Evolutionary conservation across 257 asterid genomes (phyloP).

Genomic region (Anisodus acutangulus): DNA sequence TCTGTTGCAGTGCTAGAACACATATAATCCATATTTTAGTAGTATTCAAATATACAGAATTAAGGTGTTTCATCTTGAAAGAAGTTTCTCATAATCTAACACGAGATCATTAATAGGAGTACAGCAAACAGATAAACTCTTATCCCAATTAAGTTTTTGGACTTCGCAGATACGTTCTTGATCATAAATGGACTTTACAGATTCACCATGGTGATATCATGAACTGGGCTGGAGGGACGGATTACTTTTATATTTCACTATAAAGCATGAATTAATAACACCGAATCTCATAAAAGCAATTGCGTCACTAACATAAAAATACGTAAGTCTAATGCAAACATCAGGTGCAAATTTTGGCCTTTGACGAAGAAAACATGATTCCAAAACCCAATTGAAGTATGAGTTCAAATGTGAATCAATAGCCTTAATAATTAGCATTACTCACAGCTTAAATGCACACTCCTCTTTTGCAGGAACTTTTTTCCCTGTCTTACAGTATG

Average conservation of each 20-base stretch:
- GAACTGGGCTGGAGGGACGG: neutral
- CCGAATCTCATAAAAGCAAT: neutral
- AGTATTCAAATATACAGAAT: neutral
- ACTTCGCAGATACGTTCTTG: neutral
- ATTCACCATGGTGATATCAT: neutral
- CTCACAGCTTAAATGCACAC: neutral
- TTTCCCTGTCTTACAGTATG: neutral
- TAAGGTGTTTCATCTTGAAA: neutral
- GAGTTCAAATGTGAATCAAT: neutral
- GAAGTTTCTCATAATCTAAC: neutral
- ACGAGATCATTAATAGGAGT: neutral
- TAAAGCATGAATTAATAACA: neutral
- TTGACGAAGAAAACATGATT: neutral
- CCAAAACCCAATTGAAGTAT: neutral
- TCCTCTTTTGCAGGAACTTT: neutral
- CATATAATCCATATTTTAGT: neutral
- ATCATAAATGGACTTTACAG: neutral
- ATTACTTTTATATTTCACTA: neutral
- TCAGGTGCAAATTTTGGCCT: neutral
- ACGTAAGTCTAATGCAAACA: neutral
- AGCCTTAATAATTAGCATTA: neutral
- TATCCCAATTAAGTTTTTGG: neutral
- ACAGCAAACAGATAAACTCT: neutral
- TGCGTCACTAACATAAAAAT: neutral
- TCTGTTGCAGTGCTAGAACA: conserved; percentile 36